phyloP scores from a whole-genome alignment of 1,284 basidiomycete genomes.

The Vanrija humicola region DNA sequence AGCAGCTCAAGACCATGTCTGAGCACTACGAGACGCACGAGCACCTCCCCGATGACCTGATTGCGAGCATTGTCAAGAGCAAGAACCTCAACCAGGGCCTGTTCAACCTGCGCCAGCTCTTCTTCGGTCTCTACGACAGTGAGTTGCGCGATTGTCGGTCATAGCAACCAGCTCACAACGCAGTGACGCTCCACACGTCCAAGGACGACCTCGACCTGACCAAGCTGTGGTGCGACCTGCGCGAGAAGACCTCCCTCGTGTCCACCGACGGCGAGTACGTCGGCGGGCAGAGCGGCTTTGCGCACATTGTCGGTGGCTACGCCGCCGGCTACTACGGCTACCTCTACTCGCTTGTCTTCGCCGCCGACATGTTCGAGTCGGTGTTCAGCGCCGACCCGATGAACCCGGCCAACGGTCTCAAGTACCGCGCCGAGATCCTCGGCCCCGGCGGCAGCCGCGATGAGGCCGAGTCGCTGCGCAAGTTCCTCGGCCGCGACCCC shows the following conservation, averaged over 20 bases:
- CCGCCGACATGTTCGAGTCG: constrained; percentile 21
- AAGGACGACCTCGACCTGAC: constrained; percentile 19
- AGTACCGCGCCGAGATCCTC: constrained; percentile 18
- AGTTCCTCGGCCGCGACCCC: constrained; percentile 18
- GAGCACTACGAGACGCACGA: constrained; percentile 19
- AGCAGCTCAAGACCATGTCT: constrained; percentile 23
- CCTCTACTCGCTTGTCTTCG: constrained; percentile 19
- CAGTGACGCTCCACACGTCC: constrained; percentile 20
- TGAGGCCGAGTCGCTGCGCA: constrained; percentile 14
- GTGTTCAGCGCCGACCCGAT: constrained; percentile 15
- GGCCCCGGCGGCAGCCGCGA: constrained; percentile 14
- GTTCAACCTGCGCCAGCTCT: constrained; percentile 22
- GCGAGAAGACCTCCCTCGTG: constrained; percentile 16
- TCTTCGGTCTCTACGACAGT: constrained; percentile 20
- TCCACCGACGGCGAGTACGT: constrained; percentile 16
- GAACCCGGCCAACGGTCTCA: constrained; percentile 12
- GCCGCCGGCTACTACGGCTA: constrained; percentile 18
- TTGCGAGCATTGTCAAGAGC: constrained; percentile 19
- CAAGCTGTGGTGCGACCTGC: constrained; percentile 21
- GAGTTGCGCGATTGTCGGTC: neutral
- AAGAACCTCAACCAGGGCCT: constrained; percentile 19
- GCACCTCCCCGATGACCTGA: constrained; percentile 17
- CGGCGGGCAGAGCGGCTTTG: constrained; percentile 18
- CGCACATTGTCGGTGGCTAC: constrained; percentile 17
- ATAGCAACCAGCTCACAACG: neutral